Conservation (phyloP, 148 eudicot species). For the Chenopodium berlandieri region DNA sequence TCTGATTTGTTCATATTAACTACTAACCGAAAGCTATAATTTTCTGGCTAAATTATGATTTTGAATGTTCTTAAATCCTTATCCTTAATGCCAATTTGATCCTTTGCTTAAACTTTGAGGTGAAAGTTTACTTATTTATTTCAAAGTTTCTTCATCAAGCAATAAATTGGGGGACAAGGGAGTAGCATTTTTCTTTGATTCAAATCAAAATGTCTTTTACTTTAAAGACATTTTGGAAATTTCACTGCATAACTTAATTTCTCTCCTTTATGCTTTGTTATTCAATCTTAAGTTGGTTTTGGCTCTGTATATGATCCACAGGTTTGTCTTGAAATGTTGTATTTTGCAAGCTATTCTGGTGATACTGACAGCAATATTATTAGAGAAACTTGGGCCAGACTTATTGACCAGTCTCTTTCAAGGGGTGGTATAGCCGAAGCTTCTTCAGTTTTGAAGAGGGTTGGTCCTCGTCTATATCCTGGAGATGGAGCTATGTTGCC, state of each 20-base stretch:
- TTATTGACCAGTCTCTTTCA: constrained; percentile 87
- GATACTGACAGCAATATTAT: constrained; percentile 90
- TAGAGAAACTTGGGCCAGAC: constrained; percentile 93
- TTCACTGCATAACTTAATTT: not conserved
- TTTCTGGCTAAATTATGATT: too few species aligned
- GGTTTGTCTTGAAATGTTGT: constrained; percentile 91
- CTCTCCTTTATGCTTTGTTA: not conserved
- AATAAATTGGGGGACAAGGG: not conserved
- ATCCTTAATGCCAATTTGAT: too few species aligned
- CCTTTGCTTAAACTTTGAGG: too few species aligned
- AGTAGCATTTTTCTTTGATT: not conserved
- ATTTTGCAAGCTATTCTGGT: constrained; percentile 92
- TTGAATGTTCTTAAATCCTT: too few species aligned
- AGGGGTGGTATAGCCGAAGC: constrained; percentile 91
- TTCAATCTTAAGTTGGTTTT: not conserved
- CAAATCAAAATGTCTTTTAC: not conserved
- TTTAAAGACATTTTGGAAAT: not conserved
- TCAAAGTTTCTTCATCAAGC: too few species aligned
- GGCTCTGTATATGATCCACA: constrained; percentile 30
- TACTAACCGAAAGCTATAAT: too few species aligned
- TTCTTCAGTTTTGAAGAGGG: constrained; percentile 84
- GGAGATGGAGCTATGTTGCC: constrained; percentile 89
- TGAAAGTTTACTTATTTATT: too few species aligned
- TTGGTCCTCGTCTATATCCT: constrained; percentile 86
- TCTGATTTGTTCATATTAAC: too few species aligned